phyloP scores from a whole-genome alignment of 1,284 basidiomycete genomes.

The Puccinia horiana region DNA sequence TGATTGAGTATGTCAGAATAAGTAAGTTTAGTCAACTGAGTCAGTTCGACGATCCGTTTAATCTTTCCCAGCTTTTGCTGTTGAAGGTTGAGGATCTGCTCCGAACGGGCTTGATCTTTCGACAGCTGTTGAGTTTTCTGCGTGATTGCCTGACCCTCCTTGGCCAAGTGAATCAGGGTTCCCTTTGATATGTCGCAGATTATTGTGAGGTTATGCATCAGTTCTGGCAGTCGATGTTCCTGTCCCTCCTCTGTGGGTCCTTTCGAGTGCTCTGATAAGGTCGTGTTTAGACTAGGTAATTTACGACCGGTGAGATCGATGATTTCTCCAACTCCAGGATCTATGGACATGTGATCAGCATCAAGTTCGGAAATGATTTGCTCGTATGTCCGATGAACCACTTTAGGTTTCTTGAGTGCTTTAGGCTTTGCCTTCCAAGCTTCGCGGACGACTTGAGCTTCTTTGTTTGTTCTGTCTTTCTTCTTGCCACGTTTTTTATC shows the following conservation, averaged over 20 bases:
- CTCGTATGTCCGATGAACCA: constrained; percentile 93
- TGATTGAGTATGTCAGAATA: constrained; percentile 24
- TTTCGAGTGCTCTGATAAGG: constrained; percentile 71
- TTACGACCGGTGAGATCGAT: constrained; percentile 91
- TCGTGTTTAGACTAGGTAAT: constrained; percentile 69
- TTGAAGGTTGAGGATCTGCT: constrained; percentile 65
- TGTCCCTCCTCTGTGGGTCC: constrained; percentile 41
- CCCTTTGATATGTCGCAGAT: constrained; percentile 78
- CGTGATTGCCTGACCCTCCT: constrained; percentile 79
- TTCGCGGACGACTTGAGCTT: constrained; percentile 50
- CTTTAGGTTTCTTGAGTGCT: constrained; percentile 67
- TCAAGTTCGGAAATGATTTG: constrained; percentile 79
- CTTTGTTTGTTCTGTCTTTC: constrained; percentile 49
- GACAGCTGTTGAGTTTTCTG: constrained; percentile 74
- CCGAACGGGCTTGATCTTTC: constrained; percentile 70
- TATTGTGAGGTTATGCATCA: constrained; percentile 87
- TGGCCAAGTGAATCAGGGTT: constrained; percentile 81
- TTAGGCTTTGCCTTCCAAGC: constrained; percentile 67
- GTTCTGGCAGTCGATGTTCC: constrained; percentile 72
- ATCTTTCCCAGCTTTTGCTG: constrained; percentile 51
- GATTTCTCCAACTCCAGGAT: constrained; percentile 73
- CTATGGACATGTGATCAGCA: constrained; percentile 56
- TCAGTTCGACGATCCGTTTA: constrained; percentile 49
- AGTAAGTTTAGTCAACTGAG: constrained; percentile 30
- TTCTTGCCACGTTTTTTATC: constrained; percentile 48